A percentile compares a stretch with the other conserved stretches of the same genome.
Evolutionary conservation across 768 basidiomycete species (phyloP).

Genomic region (Neoboletus brunneissimus): DNA sequence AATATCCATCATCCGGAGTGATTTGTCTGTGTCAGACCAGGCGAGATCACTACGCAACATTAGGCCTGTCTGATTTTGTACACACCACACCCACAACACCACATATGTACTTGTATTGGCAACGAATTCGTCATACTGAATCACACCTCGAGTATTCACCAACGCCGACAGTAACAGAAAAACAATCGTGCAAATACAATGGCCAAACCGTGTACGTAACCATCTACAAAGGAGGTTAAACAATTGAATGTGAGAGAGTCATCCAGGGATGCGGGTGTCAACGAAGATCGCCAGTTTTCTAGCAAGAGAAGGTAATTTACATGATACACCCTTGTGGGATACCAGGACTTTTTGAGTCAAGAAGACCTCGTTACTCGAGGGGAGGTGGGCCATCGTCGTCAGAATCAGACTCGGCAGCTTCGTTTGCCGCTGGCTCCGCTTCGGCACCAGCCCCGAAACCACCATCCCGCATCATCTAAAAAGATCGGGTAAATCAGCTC

Average conservation of each 20-base stretch:
- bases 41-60: neutral
- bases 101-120: too few relatives aligned
- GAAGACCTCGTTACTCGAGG: constrained; percentile 45
- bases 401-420: constrained; percentile 33
- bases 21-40: neutral
- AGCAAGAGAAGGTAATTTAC: constrained; percentile 14
- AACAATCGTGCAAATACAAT: neutral
- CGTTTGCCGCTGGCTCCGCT: neutral
- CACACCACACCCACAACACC: too few relatives aligned
- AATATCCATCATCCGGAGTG: neutral
- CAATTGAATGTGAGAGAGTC: neutral
- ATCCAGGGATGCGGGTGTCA: neutral
- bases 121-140: neutral
- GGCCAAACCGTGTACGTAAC: neutral
- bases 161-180: neutral
- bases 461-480: constrained; percentile 43
- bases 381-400: constrained; percentile 74
- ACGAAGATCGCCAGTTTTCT: constrained; percentile 2
- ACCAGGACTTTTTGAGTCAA: neutral
- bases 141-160: neutral
- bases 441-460: constrained; percentile 18
- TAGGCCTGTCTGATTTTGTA: neutral
- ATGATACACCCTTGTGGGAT: constrained; percentile 6
- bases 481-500: constrained; percentile 7
- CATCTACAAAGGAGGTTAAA: neutral